Base-by-base conservation (phyloP, 495 filamentous ascomycete genomes). In the Aspergillus mulundensis region DNA sequence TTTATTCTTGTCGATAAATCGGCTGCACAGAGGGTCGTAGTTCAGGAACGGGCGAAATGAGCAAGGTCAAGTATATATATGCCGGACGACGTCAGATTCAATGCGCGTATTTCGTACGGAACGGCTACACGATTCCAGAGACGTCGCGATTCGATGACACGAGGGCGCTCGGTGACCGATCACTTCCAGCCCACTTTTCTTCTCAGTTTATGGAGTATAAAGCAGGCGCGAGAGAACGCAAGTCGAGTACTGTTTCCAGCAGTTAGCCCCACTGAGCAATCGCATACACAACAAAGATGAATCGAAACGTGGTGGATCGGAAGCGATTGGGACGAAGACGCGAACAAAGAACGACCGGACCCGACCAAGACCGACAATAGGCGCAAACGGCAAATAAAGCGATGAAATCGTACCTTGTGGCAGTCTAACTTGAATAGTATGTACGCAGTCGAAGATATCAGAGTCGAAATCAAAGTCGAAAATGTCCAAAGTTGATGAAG, bases 1-100 rank as follows among this genome's bases (percentile, higher is more conserved):
- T 78, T 81, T 61, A 71, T n/a, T n/a, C n/a, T n/a, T n/a, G n/a
- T n/a, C 57, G 90, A 54, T 86, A 74, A 66, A 86, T 61, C 62
- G 60, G 59, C 62, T 62, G 68, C 66, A 65, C 64, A 65, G 58
- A 36, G 32, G 8, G 12, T 28, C 8, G 12, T 65, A 63, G 60
- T 59, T 61, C 61, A 56, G 50, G 57, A 61, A 55, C 50, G 30
- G 23, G 32, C 46, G 10, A 53, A 25, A 3, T n/a, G 8, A 34
- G n/a, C 21, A 16, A 16, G n/a, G 47, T 34, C 3, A 45, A 23
- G 30, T 38, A 56, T 58, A 59, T 49, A 59, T 55, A 53, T n/a
- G 32, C 20, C 8, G 21, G 47, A 20, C 18, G 12, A 50, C 15
- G 42, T 43, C 21, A 34, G 48, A 48, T 25, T 41, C 23, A 47